Evolutionary conservation across 495 filamentous ascomycete genomes (phyloP).

Genomic region (Stereocaulon alpinum): DNA sequence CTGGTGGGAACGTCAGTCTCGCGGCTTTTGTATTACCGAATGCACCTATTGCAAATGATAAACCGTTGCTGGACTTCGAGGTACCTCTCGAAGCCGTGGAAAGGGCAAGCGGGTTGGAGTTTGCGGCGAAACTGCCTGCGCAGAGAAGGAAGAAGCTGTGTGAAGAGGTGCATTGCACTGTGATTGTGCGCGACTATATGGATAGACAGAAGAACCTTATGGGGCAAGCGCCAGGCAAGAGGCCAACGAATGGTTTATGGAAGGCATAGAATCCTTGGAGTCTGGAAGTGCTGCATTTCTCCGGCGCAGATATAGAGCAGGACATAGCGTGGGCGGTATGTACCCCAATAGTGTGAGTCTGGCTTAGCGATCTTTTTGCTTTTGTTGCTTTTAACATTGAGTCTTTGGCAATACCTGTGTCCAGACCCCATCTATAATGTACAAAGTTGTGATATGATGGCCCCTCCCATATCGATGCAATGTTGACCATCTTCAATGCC

Average conservation of each 20-base stretch:
- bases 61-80: slow-evolving; percentile 79
- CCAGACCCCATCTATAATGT: not conserved
- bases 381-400: not conserved
- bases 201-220: slow-evolving; percentile 24
- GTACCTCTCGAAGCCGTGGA: slow-evolving; percentile 88
- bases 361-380: not conserved
- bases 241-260: not conserved
- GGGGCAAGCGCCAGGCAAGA: slow-evolving; percentile 13
- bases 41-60: slow-evolving; percentile 76
- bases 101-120: slow-evolving; percentile 83
- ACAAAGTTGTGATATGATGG: too few relatives aligned
- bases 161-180: slow-evolving; percentile 67
- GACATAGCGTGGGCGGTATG: not conserved
- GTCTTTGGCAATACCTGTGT: too few relatives aligned
- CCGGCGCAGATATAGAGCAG: not conserved
- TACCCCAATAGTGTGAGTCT: not conserved
- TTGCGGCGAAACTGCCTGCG: slow-evolving; percentile 65
- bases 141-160: slow-evolving; percentile 71
- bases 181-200: slow-evolving; percentile 67
- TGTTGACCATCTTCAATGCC: not conserved
- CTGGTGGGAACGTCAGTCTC: slow-evolving; percentile 68
- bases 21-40: slow-evolving; percentile 96
- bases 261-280: not conserved
- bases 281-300: not conserved
- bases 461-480: not conserved